Evolutionary conservation across 148 eudicot genomes (phyloP).

Genomic region (Amaranthus palmeri): DNA sequence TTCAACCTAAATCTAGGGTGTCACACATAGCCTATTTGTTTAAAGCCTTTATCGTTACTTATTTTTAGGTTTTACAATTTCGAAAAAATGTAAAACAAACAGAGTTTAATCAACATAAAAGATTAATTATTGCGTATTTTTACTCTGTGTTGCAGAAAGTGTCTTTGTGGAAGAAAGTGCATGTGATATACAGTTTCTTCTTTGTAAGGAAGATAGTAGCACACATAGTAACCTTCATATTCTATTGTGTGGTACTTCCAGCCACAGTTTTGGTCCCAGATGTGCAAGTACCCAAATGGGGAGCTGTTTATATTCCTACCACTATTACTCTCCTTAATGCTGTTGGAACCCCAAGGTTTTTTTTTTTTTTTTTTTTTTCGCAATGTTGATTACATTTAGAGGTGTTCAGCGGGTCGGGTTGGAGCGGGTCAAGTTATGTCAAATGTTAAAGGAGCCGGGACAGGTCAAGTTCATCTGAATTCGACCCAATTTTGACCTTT

Average conservation of each 20-base stretch:
- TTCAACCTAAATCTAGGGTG: too few species aligned
- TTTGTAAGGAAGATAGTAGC: conserved; percentile 73
- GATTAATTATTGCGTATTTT: too few species aligned
- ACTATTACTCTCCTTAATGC: conserved; percentile 67
- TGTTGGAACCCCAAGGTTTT: conserved; percentile 74
- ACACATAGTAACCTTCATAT: conserved; percentile 68
- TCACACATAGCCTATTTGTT: too few species aligned
- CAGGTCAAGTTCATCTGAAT: too few species aligned
- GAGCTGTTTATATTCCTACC: conserved; percentile 64
- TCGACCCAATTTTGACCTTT: too few species aligned
- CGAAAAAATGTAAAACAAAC: too few species aligned
- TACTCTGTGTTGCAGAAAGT: conserved; percentile 54
- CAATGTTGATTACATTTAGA: too few species aligned
- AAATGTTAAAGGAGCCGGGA: too few species aligned
- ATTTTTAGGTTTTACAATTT: background rate
- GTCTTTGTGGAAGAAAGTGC: conserved; percentile 60
- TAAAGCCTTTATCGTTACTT: background rate
- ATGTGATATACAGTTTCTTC: conserved; percentile 88
- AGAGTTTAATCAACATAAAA: too few species aligned
- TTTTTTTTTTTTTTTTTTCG: background rate
- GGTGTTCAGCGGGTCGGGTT: too few species aligned
- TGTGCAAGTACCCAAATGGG: conserved; percentile 78
- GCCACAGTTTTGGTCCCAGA: conserved; percentile 68
- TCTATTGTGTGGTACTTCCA: conserved; percentile 72
- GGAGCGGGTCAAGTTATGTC: too few species aligned